Base-by-base conservation (phyloP, 164 flowering plant species). In the Vitis amurensis region DNA sequence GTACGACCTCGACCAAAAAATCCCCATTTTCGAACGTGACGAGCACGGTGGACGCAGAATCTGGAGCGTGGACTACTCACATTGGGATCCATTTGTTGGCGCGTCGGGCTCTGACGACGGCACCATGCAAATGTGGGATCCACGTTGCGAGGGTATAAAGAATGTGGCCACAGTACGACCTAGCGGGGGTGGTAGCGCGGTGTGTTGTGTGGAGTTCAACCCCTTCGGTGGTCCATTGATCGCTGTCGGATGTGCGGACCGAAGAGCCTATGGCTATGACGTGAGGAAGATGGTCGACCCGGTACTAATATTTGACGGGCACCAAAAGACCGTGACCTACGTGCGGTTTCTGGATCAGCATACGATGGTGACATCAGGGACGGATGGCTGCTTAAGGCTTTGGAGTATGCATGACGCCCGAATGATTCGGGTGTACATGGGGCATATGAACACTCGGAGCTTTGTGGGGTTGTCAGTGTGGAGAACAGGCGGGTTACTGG, bases 21-120 rank as follows among this genome's bases (percentile, higher is more conserved):
- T 77, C 3, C 86, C 95, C 3, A 64, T 88, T 6, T 86, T 84
- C 68, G 95, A 90, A 77, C 85, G 95, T 0, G 95, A 90, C 67
- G 95, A 90, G 76, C 92, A 90, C 55, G 89, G 91, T 15, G 95
- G 95, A 2, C 78, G 89, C 10, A 82, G 90, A 50, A 78, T 90
- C 1, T 90, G 95, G 96, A 86, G 90, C 77, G 63, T 90, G 59
- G 96, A 90, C 72, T 90, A 90, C 73, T 79, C 85, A 9, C 74
- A 47, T 15, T 69, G 73, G 64, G 71, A 63, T 3, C 84, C 88
- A n/a, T 59, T 58, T 0, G 17, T 85, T 3, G 90, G 91, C 1
- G 96, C 89, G 7, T 90, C 96, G 9, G 92, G 87, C 13, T 88
- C 92, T 11, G 91, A 90, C 48, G 96, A 90, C 55, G 96, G 96